Base-by-base conservation (phyloP, 2,329 filamentous ascomycete genomes). In the Cadophora sp. region DNA sequence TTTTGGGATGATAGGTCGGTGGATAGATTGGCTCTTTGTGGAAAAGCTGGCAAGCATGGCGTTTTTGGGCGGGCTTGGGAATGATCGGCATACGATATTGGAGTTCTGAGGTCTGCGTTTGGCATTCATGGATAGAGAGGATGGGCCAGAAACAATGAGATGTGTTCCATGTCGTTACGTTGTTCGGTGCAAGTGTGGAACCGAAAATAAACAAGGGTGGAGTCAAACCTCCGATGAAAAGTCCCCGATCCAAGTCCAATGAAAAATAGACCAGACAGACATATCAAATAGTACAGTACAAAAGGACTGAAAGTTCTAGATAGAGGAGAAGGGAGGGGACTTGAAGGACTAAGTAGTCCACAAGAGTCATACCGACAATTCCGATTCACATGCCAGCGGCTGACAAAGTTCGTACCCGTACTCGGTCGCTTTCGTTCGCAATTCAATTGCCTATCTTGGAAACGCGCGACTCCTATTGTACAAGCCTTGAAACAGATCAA, bases 31-130 rank as follows among this genome's bases (percentile, higher is more conserved):
- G 48, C 30, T 45, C 27, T 30, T 9, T 20, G 4, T 4, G 61
- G 61, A 47, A 63, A 63, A 63, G 22, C 48, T 45, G 48, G 61
- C 20, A 20, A 55, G 36, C 50, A 55, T 24, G 61, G 61, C 50
- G 61, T 63, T 63, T 22, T 58, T 41, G 55, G 33, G 20, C 11
- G 18, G 55, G n/a, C 39, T 58, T 48, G n/a, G 36, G 33, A 43
- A 58, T 18, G 6, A 58, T 24, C 36, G 36, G 20, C 55, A 41
- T 58, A 39, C 55, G 33, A 58, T 58, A 41, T 22, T 24, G 33
- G 20, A 39, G 20, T 39, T 43, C 14, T 58, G n/a, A 18, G 55
- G 33, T 58, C 11, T 41, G 55, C 55, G 11, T 18, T 7, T 33
- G 36, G 36, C 33, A 43, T 41, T 58, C 16, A 41, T 43, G 33